A percentile compares a stretch with the other conserved stretches of the same genome.
Evolutionary conservation across 805 yeast species (phyloP).

Genomic region (Ogataea wickerhamii): DNA sequence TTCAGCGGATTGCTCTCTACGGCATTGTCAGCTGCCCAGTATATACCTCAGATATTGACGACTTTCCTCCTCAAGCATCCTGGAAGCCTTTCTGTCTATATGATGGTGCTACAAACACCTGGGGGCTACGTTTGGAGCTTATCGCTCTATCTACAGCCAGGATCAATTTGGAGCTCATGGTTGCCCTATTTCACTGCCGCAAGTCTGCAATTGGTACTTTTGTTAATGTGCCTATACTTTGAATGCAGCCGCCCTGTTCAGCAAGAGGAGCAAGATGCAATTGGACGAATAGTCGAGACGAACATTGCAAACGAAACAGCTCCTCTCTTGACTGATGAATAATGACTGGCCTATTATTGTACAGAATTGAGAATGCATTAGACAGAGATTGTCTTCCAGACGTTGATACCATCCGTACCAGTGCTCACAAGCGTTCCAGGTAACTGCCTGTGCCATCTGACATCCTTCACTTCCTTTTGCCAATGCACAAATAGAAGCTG

Average conservation of each 20-base stretch:
- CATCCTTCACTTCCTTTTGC: slow-evolving; percentile 97
- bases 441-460: slow-evolving; percentile 95
- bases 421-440: slow-evolving; percentile 95
- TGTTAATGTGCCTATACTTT: slow-evolving; percentile 60
- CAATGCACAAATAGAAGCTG: slow-evolving; percentile 95
- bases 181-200: slow-evolving; percentile 75
- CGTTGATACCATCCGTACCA: slow-evolving; percentile 89
- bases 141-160: slow-evolving; percentile 66
- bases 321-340: slow-evolving; percentile 8
- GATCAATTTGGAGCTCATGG: slow-evolving; percentile 86
- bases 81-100: slow-evolving; percentile 72
- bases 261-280: slow-evolving; percentile 22
- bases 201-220: slow-evolving; percentile 55
- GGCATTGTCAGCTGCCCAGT: slow-evolving; percentile 61
- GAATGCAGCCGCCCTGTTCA: slow-evolving; percentile 22
- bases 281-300: slow-evolving; percentile 14
- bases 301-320: slow-evolving; percentile 13
- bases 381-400: slow-evolving; percentile 96
- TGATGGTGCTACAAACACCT: slow-evolving; percentile 87
- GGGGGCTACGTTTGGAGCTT: slow-evolving; percentile 82
- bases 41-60: slow-evolving; percentile 74
- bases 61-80: slow-evolving; percentile 69
- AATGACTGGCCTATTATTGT: not conserved
- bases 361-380: slow-evolving; percentile 30
- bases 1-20: slow-evolving; percentile 65